Base-by-base conservation (phyloP, 129 eudicot genomes). In the Escallonia rubra region DNA sequence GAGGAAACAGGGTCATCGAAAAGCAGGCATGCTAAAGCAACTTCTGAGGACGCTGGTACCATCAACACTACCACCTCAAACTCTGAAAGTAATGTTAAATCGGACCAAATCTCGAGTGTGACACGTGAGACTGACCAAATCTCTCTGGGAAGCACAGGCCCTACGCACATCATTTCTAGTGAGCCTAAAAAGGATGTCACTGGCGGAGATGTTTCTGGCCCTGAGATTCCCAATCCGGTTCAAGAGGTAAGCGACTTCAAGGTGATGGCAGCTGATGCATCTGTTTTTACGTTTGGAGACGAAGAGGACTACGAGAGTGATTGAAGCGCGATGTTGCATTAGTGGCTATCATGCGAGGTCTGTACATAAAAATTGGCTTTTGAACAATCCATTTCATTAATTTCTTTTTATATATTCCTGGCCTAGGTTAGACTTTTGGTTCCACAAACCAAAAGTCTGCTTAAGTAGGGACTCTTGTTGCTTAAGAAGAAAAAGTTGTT, bases 201-300 rank as follows among this genome's bases (percentile, higher is more conserved):
- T 43, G 68, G 43, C 6, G 78, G 75, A 46, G 41, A 69, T 61
- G 72, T 40, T 39, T 14, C 83, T 2, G 75, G 41, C 55, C 72
- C 61, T 7, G 79, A 67, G 39, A 66, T 14, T 38, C 48, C 76
- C 57, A 74, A 61, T 67, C 56, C 91, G 0, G 60, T 39, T 2
- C 87, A 80, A 44, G 96, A 81, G 76, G 95, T 84, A 23, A 94
- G 99, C 59, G 96, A 94, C 47, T 94, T 94, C 60, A 94, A 94
- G 86, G 97, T 84, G n/a, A 87, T 94, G 96, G 96, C 97, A 38
- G 99, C 99, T 11, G 99, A 94, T 87, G 95, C 99, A 14, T 94
- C 99, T 10, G 93, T 94, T 7, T 94, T 94, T 59, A 76, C 93
- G 10, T 94, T 94, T 78, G 99, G 96, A 48, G 98, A 92, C 48